Evolutionary conservation across 192 early-diverging fungal species (phyloP).

Genomic region (Backusella parvicylindrica): DNA sequence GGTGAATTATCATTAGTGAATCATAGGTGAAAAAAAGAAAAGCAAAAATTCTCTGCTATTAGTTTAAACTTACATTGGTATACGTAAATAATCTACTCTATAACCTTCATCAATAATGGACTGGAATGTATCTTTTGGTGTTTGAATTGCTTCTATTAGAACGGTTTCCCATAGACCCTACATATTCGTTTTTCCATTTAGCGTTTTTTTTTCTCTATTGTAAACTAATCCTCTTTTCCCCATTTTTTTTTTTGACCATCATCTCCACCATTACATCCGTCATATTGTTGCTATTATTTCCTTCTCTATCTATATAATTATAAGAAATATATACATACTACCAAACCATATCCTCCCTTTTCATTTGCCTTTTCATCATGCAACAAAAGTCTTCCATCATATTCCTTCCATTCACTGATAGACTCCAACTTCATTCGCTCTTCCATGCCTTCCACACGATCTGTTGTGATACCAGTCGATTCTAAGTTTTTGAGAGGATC

Average conservation of each 20-base stretch:
- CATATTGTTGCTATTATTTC: not conserved
- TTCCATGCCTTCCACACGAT: conserved; percentile 66
- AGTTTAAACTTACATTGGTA: conserved; percentile 48
- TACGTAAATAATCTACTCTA: conserved; percentile 52
- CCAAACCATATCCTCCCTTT: conserved; percentile 41
- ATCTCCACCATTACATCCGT: not conserved
- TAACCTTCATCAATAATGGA: conserved; percentile 50
- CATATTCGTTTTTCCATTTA: not conserved
- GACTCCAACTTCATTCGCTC: conserved; percentile 55
- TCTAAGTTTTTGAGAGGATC: conserved; percentile 65
- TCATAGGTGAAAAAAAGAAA: not conserved
- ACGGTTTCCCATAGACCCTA: conserved; percentile 53
- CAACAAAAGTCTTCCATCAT: conserved; percentile 49
- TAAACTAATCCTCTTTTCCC: no score
- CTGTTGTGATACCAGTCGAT: conserved; percentile 57
- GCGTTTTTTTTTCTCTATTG: not conserved
- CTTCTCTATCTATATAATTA: no score
- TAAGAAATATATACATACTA: conserved; percentile 37
- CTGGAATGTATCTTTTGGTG: conserved; percentile 54
- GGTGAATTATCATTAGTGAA: not conserved
- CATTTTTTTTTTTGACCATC: not conserved
- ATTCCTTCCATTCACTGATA: conserved; percentile 45
- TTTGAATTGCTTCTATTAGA: conserved; percentile 41
- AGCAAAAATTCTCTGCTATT: not conserved
- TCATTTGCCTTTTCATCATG: conserved; percentile 53